phyloP scores from a whole-genome alignment of 2,329 filamentous ascomycete genomes.

The Apiospora kogelbergensis region DNA sequence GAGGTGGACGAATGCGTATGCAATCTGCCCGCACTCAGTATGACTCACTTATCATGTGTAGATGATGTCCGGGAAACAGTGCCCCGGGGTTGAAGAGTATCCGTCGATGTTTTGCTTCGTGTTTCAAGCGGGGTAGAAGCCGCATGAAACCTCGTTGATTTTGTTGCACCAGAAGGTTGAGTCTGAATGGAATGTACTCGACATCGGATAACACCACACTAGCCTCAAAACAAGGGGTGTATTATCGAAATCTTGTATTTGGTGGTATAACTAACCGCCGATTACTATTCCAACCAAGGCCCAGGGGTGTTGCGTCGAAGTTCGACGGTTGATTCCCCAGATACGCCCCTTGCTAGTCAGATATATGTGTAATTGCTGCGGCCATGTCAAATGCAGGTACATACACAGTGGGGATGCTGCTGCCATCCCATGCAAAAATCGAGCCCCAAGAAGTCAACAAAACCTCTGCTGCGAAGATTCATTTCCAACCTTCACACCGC shows the following conservation, averaged over 20 bases:
- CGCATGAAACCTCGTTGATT: neutral
- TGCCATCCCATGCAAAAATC: constrained; percentile 2
- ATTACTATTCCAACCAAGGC: neutral
- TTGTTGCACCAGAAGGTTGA: neutral
- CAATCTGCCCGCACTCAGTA: neutral
- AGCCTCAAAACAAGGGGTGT: neutral
- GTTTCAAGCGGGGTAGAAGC: neutral
- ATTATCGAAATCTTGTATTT: neutral
- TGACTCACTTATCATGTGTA: neutral
- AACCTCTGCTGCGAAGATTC: neutral
- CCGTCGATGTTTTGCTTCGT: neutral
- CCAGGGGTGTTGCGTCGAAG: neutral
- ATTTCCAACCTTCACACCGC: neutral
- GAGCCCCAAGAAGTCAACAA: neutral
- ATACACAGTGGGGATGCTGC: neutral
- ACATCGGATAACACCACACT: neutral
- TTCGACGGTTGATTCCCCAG: neutral
- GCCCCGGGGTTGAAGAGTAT: neutral
- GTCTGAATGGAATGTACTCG: neutral
- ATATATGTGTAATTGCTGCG: too few relatives aligned
- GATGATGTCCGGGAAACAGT: neutral
- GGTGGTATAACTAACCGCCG: neutral
- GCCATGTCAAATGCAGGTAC: neutral
- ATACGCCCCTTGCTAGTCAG: neutral
- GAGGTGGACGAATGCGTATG: neutral